Base-by-base conservation (phyloP, 169 alveolate genomes). In the Fabrea salina region DNA sequence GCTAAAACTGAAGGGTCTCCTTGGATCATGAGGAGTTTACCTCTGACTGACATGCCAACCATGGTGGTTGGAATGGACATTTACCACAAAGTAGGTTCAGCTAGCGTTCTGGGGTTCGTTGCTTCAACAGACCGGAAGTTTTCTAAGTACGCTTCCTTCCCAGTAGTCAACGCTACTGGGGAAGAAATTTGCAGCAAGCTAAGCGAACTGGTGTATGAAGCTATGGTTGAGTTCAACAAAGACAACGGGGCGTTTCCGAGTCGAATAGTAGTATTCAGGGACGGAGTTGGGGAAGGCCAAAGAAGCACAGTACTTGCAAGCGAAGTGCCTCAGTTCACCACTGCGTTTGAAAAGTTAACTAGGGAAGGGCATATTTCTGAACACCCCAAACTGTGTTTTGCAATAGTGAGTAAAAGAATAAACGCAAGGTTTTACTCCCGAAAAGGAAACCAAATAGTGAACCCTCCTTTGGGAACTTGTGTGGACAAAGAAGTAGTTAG, bases 1-100 rank as follows among this genome's bases (percentile, higher is more conserved):
- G 93, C 95, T n/a, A 91, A 91, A 59, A 59, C 77, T 13, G 92
- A 91, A 16, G 94, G 93, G 11, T 77, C 75, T 53, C 95, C 95
- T 50, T 91, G 93, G 93, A 82, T 83, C 25, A 70, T 91, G 4
- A 82, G 72, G 39, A 58, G 49, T n/a, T 51, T 91, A 16, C 95
- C 95, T 32, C 82, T 87, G 47, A 33, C 75, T 50, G 79, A 80
- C 41, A 39, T 51, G 25, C 95, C 93, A 13, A 59, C 74, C 19
- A 59, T 59, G 74, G 51, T 59, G 7, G 41, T 19, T 6, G 74
- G 74, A 5, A 32, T 59, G 41, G 74, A 59, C 19, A 50, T 59
- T 22, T 27, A 19, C 33, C 74, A 59, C 33, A 50, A 59, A 8
- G 33, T 50, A 22, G 74, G 22, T 5, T 27, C 22, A 11, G 19